Base-by-base conservation (phyloP, 768 basidiomycete species). In the Tylopilus plumbeoviolaceoides region DNA sequence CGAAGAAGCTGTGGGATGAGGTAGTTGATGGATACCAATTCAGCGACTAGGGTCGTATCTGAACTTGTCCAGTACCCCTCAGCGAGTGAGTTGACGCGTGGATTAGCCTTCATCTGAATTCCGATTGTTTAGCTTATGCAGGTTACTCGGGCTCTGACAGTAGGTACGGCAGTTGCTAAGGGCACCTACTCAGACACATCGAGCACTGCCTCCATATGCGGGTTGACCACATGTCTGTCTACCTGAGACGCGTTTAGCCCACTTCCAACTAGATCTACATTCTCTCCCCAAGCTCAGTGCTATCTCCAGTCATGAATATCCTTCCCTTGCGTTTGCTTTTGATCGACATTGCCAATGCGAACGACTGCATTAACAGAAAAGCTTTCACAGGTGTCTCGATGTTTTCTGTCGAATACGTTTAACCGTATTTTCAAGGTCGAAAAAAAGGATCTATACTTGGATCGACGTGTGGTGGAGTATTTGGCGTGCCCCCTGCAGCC, bases 1-100 rank as follows among this genome's bases (percentile, higher is more conserved):
- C 91, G 48, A 78, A 75, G 64, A 71, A 63, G 21, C 66, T 98
- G 39, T 95, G 93, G 94, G 83, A 90, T 50, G 77, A 78, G 42
- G 79, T 85, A 12, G 77, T 84, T 5, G n/a, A 41, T 25, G 48
- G 50, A 40, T 66, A 66, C 35, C 58, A 51, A 31, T 63, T 67
- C 30, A 17, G 14, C 31, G 39, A 33, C 18, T 56, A 51, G 25
- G 41, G 18, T 4, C 5, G 15, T 17, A 10, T 15, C 28, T 12
- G 4, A 17, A 27, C 17, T 8, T 18, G n/a, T 14, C 14, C 15
- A 8, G 5, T 40, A 48, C 15, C 28, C 15, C 20, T 31, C 27
- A 15, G 48, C 17, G 14, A 31, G 27, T 7, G 39, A 28, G 5
- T 28, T 23, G 6, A 12, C 8, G 7, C n/a, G 10, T 5, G 25